These are phyloP conservation scores for Bipolaris gigantea DNA, from an alignment of 2,329 filamentous ascomycete species.

Conservation along the genomic window DNA sequence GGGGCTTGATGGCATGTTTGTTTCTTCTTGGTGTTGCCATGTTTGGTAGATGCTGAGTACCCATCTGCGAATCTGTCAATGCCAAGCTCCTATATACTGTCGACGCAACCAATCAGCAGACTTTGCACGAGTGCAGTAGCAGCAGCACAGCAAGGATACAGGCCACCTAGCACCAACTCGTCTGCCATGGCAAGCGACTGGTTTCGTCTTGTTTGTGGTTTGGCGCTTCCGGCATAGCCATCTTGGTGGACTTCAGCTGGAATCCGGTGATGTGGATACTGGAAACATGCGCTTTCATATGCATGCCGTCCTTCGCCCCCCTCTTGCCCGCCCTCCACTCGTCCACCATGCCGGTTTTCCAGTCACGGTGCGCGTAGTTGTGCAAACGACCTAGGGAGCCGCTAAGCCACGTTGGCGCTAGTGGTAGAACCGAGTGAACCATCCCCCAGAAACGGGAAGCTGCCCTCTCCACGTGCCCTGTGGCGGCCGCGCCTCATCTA, in stretches of 20 bases:
- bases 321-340: background rate
- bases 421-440: background rate
- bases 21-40: conserved; percentile 9
- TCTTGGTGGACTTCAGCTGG: conserved; percentile 4
- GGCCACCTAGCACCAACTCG: conserved; percentile 31
- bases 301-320: background rate
- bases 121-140: background rate
- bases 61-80: conserved; percentile 34
- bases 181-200: conserved; percentile 21
- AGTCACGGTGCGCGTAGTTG: too few species aligned
- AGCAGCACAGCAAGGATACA: background rate
- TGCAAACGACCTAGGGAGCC: conserved; percentile 6
- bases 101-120: conserved; percentile 16
- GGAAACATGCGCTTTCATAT: conserved; percentile 1
- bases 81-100: conserved; percentile 37
- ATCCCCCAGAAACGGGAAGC: conserved; percentile 6
- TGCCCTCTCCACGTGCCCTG: background rate
- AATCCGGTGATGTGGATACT: background rate
- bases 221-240: conserved; percentile 24
- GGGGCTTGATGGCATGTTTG: conserved; percentile 4
- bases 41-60: conserved; percentile 31
- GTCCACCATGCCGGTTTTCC: conserved; percentile 10
- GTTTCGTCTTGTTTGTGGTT: conserved; percentile 3
- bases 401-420: conserved; percentile 8
- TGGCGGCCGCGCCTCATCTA: background rate